A percentile compares a stretch with the other conserved stretches of the same genome.
phyloP scores from a whole-genome alignment of 208 protist genomes.

The Crithidia expoeki region DNA sequence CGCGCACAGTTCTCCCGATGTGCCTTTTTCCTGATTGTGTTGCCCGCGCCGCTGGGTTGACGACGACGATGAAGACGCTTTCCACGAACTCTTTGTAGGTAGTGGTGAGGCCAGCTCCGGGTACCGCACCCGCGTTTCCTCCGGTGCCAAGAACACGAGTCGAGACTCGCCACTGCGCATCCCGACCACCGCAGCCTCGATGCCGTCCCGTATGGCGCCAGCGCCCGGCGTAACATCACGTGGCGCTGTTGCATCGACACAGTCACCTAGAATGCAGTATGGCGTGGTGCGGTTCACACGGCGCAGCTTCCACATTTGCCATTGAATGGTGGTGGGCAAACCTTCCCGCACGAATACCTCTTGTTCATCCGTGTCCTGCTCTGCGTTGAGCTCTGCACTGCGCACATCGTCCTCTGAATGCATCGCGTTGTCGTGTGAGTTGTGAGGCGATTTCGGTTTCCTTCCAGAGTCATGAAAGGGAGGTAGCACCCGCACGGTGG shows the following conservation, averaged over 20 bases:
- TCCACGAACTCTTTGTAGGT: too few relatives aligned
- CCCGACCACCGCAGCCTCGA: constrained; percentile 52
- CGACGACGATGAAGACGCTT: background rate
- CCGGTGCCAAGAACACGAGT: constrained; percentile 50
- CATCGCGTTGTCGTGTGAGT: too few relatives aligned
- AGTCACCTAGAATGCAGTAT: constrained; percentile 45
- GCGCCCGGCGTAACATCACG: constrained; percentile 41
- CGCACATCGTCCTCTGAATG: too few relatives aligned
- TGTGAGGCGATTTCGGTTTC: too few relatives aligned
- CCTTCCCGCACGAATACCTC: background rate
- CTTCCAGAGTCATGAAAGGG: too few relatives aligned
- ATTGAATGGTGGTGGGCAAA: constrained; percentile 11
- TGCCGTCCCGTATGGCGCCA: constrained; percentile 42
- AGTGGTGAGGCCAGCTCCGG: constrained; percentile 29
- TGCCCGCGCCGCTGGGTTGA: background rate
- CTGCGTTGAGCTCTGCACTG: too few relatives aligned
- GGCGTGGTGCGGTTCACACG: constrained; percentile 32
- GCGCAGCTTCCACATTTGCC: constrained; percentile 46
- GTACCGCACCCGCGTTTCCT: constrained; percentile 35
- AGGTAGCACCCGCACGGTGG: constrained; percentile 23
- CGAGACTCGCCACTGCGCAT: constrained; percentile 49
- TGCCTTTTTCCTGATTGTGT: background rate
- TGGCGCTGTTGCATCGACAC: constrained; percentile 50
- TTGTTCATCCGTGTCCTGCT: too few relatives aligned
- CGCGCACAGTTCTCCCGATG: background rate